phyloP scores from a whole-genome alignment of 805 yeast genomes.

The Candida xyloterini region DNA sequence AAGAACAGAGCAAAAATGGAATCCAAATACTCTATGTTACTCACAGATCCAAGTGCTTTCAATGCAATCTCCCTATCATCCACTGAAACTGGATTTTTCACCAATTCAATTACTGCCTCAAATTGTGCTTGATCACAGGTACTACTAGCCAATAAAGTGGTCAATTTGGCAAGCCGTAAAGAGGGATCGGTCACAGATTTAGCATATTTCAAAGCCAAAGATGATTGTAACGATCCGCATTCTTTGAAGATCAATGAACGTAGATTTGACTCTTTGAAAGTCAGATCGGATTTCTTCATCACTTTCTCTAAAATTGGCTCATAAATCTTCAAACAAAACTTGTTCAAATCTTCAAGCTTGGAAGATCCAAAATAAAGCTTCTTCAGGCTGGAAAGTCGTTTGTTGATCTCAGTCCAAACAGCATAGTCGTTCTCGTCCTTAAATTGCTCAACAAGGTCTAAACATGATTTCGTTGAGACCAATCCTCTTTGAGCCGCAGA shows the following conservation, averaged over 20 bases:
- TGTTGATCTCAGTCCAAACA: conserved; percentile 55
- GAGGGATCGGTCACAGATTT: conserved; percentile 34
- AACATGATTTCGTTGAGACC: conserved; percentile 40
- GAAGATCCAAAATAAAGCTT: conserved; percentile 37
- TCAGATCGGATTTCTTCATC: conserved; percentile 15
- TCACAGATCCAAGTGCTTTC: conserved; percentile 49
- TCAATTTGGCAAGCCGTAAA: conserved; percentile 41
- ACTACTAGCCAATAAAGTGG: conserved; percentile 40
- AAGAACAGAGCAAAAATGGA: conserved; percentile 40
- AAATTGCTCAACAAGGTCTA: conserved; percentile 39
- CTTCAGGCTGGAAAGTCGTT: conserved; percentile 37
- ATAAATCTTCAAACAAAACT: conserved; percentile 36
- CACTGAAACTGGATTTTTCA: conserved; percentile 47
- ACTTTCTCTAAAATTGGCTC: conserved; percentile 29
- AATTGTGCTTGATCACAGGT: conserved; percentile 35
- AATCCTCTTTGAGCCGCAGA: conserved; percentile 49
- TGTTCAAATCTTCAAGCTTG: conserved; percentile 27
- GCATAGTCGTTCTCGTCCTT: conserved; percentile 39
- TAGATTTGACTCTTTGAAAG: conserved; percentile 30
- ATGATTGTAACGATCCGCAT: conserved; percentile 40
- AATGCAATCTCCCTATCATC: conserved; percentile 60
- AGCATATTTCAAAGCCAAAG: conserved; percentile 25
- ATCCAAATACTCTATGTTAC: conserved; percentile 36
- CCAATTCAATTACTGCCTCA: conserved; percentile 44
- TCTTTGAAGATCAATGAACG: conserved; percentile 38